These are phyloP conservation scores for Suillus subalutaceus DNA, from an alignment of 768 basidiomycete species.

Conservation along the genomic window DNA sequence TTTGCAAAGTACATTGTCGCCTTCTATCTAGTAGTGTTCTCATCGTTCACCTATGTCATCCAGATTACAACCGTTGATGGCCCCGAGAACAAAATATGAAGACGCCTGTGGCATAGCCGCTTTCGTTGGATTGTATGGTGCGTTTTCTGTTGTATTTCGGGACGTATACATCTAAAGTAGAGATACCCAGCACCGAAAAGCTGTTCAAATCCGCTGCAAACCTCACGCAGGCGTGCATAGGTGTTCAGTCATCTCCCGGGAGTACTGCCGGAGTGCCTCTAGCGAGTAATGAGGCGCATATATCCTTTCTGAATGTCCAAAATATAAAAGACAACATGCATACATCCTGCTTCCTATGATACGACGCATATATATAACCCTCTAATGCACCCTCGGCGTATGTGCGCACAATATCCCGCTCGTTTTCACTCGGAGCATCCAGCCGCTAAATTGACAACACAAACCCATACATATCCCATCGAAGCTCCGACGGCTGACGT, in stretches of 20 bases:
- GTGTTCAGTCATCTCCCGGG: slow-evolving; percentile 19
- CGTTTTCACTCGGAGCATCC: not conserved
- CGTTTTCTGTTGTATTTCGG: not conserved
- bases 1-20: no score
- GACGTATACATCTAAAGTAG: not conserved
- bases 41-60: not conserved
- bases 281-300: not conserved
- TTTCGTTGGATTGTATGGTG: slow-evolving; percentile 37
- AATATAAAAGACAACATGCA: not conserved
- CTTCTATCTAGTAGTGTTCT: not conserved
- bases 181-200: slow-evolving; percentile 64
- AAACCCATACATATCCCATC: not conserved
- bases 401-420: not conserved
- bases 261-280: not conserved
- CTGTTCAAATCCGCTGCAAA: slow-evolving; percentile 75
- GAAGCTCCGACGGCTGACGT: not conserved
- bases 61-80: not conserved
- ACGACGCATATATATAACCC: not conserved
- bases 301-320: not conserved
- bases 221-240: slow-evolving; percentile 63
- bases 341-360: not conserved
- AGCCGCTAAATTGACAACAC: not conserved
- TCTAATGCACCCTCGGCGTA: not conserved
- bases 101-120: slow-evolving; percentile 34
- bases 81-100: not conserved